Conservation (phyloP, 2,329 filamentous ascomycete genomes). For the Aspergillus aculeatinus region DNA sequence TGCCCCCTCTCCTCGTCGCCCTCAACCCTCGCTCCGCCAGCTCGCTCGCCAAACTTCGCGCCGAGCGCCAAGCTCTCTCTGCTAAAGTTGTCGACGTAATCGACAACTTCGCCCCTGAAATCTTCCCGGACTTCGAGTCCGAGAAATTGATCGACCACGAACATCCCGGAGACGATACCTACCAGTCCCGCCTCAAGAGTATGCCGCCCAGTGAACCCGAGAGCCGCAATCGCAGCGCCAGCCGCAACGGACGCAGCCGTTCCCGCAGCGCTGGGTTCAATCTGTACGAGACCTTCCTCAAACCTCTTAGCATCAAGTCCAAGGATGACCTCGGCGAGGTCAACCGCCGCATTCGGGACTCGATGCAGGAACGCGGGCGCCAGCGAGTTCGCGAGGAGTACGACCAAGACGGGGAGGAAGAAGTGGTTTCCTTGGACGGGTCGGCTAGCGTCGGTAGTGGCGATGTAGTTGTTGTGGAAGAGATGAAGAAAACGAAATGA, state of each 20-base stretch:
- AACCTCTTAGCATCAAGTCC: conserved; percentile 18
- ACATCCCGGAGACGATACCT: conserved; percentile 44
- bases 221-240: conserved; percentile 17
- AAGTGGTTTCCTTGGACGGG: conserved; percentile 9
- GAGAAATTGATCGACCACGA: conserved; percentile 76
- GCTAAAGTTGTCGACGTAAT: conserved; percentile 85
- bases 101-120: conserved; percentile 90
- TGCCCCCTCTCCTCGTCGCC: conserved; percentile 81
- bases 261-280: conserved; percentile 13
- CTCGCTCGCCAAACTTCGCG: conserved; percentile 74
- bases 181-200: conserved; percentile 21
- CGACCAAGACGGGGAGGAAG: conserved; percentile 8
- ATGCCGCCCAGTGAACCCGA: conserved; percentile 19
- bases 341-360: conserved; percentile 18
- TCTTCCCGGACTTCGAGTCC: conserved; percentile 94
- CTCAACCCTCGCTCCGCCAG: conserved; percentile 82
- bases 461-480: neutral
- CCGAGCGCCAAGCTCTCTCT: conserved; percentile 70
- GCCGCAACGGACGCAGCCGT: conserved; percentile 17
- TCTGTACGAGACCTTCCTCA: conserved; percentile 13
- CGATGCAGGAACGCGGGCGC: conserved; percentile 23
- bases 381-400: conserved; percentile 17
- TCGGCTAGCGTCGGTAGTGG: conserved; percentile 3
- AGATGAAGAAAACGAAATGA: conserved; percentile 11
- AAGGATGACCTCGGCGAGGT: conserved; percentile 19